phyloP scores from a whole-genome alignment of 441 rosid species.

The Jatropha multifida region DNA sequence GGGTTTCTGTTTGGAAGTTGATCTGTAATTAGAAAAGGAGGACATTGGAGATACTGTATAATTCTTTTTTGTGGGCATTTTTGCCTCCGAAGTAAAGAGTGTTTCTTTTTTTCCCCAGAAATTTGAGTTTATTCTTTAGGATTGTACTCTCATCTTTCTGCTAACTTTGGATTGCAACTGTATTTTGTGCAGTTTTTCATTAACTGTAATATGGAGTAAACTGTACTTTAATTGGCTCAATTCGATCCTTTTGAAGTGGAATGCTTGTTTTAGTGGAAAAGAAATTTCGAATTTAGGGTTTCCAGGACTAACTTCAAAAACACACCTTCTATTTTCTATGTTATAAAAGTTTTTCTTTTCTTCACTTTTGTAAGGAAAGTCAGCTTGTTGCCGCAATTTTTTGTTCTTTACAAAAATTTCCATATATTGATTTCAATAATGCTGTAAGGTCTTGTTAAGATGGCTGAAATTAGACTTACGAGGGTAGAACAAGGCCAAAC shows the following conservation, averaged over 20 bases:
- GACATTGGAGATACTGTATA: neutral
- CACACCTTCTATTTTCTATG: constrained; percentile 14
- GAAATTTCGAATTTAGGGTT: constrained; percentile 17
- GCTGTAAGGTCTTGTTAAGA: constrained; percentile 33
- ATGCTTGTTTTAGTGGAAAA: neutral
- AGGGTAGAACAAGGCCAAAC: constrained; percentile 78
- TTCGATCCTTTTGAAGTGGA: neutral
- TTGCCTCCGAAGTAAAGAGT: neutral
- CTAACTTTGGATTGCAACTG: constrained; percentile 1
- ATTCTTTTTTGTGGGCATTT: constrained; percentile 13
- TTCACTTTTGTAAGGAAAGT: constrained; percentile 17
- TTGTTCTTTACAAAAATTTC: constrained; percentile 27
- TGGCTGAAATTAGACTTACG: constrained; percentile 83
- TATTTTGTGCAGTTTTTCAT: neutral
- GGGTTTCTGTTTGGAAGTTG: constrained; percentile 17
- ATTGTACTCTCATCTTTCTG: constrained; percentile 2
- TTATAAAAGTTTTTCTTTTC: constrained; percentile 15
- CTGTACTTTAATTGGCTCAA: constrained; percentile 4
- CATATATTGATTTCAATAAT: constrained; percentile 21
- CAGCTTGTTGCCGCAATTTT: constrained; percentile 13
- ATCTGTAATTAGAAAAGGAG: constrained; percentile 22
- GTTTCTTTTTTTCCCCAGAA: neutral
- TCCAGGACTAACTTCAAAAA: constrained; percentile 9
- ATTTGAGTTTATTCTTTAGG: neutral
- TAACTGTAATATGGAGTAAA: neutral